Evolutionary conservation across 305 asterid species (phyloP), one percentile per base, ranked within the genome.

Genomic region (Plantago lanceolata): DNA sequence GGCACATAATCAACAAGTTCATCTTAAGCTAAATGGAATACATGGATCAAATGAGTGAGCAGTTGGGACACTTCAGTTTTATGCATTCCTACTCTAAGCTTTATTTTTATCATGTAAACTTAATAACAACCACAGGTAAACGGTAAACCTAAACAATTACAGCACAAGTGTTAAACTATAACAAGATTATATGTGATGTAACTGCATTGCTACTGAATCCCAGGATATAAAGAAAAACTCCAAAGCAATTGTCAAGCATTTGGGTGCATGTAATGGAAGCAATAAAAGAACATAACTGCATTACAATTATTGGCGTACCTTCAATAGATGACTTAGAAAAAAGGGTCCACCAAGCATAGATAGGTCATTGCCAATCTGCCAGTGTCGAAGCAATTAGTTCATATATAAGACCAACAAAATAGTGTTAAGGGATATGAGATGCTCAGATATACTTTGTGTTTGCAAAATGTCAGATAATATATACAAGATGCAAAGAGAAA

Each of bases 341-440:
- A 93, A 85, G 19, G 99, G 97, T 67, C 97, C 96, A 56, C 89
- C 78, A 61, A 93, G 94, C 89, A 87, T 92, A 57, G 95, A 81
- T 63, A 79, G 79, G 64, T 90, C 99, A 77, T 78, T 83, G 19
- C 86, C 89, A 63, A 93, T 84, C 99, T 86, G 85, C 81, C 79
- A 72, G 75, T 44, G 62, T 28, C 71, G 66, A 5, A 73, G 69
- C 67, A 64, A 60, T 7, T 4, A 40, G 47, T 40, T 8, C 28
- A 50, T 19, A 50, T 24, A 24, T 3, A 24, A 9, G 56, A 50
- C 56, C 56, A 50, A 50, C 13, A 49, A 49, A 49, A 24, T 18
- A 49, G 55, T 18, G 8, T 6, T 8, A 13, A 13, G 58, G 18
- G 31, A 8, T 21, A 13, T n/a, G 31, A 53, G 11, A 21, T 53